Evolutionary conservation across 1,284 basidiomycete species (phyloP).

Genomic region (Hypsizygus ulmarius): DNA sequence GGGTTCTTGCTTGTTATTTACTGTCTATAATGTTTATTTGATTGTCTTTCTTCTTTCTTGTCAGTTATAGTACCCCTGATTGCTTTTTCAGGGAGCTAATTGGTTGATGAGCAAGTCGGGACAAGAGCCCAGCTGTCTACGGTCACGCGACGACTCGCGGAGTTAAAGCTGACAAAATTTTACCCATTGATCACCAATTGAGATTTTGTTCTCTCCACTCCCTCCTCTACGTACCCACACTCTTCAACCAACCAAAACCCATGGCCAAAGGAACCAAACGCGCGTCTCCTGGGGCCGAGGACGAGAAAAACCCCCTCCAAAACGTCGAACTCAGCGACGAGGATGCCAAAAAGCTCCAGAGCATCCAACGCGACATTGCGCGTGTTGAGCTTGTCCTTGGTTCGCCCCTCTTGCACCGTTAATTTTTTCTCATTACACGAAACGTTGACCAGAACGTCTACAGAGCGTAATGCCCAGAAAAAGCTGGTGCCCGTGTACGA

Average conservation of each 20-base stretch:
- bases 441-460: conserved; percentile 12
- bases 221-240: neutral
- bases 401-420: conserved; percentile 34
- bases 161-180: conserved; percentile 21
- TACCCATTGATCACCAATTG: conserved; percentile 8
- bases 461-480: conserved; percentile 63
- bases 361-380: conserved; percentile 61
- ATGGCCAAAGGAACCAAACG: conserved; percentile 66
- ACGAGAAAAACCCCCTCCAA: conserved; percentile 63
- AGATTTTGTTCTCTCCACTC: conserved; percentile 6
- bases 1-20: conserved; percentile 2
- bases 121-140: neutral
- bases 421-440: neutral
- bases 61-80: conserved; percentile 1
- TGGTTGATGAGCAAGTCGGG: too few species aligned
- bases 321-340: conserved; percentile 67
- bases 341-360: conserved; percentile 62
- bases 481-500: conserved; percentile 60
- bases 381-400: conserved; percentile 70
- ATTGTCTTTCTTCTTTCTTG: neutral
- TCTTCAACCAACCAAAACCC: conserved; percentile 5
- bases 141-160: conserved; percentile 18
- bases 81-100: conserved; percentile 11
- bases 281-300: conserved; percentile 68
- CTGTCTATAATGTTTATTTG: neutral